These are phyloP conservation scores for Chaetomium olivaceum DNA, from an alignment of 2,329 filamentous ascomycete genomes.

Conservation along the genomic window DNA sequence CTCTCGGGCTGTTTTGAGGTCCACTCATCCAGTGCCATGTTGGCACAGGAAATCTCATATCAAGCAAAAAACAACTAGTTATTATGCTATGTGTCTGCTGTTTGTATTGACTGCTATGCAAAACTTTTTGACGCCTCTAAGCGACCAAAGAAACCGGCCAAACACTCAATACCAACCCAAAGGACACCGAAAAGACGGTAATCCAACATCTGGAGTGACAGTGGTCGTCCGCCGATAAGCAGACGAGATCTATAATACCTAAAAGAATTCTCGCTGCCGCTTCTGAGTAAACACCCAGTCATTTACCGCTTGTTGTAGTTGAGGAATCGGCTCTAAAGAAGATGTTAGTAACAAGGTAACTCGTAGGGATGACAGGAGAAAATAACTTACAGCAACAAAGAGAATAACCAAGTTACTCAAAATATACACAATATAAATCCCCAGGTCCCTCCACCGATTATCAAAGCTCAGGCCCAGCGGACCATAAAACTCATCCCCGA, in stretches of 20 bases:
- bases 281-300: not conserved
- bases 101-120: not conserved
- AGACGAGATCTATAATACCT: not conserved
- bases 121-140: constrained; percentile 1
- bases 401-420: constrained; percentile 72
- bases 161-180: not conserved
- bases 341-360: constrained; percentile 21
- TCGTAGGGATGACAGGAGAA: not conserved
- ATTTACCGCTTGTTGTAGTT: constrained; percentile 54
- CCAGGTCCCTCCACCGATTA: constrained; percentile 77
- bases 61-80: not conserved
- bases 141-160: not conserved
- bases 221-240: not conserved
- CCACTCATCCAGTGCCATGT: too few species aligned
- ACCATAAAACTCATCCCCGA: constrained; percentile 78
- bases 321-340: constrained; percentile 50
- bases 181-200: not conserved
- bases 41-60: not conserved
- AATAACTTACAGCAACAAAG: constrained; percentile 52
- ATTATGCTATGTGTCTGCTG: not conserved
- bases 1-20: too few species aligned
- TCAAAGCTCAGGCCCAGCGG: constrained; percentile 66
- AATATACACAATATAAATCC: constrained; percentile 75
- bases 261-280: not conserved
- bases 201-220: not conserved